phyloP scores from a whole-genome alignment of 306 rosid genomes.

The Trichosanthes truncata region DNA sequence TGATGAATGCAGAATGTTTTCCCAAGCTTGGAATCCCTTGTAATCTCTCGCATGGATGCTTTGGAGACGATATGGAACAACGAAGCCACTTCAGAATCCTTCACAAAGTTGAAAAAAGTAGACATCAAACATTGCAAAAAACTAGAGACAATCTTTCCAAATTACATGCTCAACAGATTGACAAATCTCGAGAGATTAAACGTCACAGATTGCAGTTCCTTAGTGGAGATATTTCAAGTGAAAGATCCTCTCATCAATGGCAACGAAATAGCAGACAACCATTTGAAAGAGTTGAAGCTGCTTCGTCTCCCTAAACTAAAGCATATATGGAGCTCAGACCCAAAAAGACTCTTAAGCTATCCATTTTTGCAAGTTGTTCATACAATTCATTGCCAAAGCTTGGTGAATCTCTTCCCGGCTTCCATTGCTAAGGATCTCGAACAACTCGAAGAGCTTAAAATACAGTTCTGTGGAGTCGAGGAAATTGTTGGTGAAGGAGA shows the following conservation, averaged over 20 bases:
- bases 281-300: slow-evolving; percentile 12
- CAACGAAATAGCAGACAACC: background rate
- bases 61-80: slow-evolving; percentile 14
- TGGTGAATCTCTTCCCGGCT: slow-evolving; percentile 10
- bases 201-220: slow-evolving; percentile 5
- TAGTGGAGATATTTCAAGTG: slow-evolving; percentile 4
- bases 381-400: slow-evolving; percentile 7
- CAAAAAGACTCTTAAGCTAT: background rate
- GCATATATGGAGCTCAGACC: slow-evolving; percentile 19
- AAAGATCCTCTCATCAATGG: background rate
- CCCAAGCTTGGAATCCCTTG: slow-evolving; percentile 5
- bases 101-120: background rate
- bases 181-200: slow-evolving; percentile 12
- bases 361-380: background rate
- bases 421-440: slow-evolving; percentile 15
- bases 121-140: background rate
- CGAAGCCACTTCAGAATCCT: slow-evolving; percentile 7
- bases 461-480: slow-evolving; percentile 11
- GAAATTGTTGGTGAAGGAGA: slow-evolving; percentile 14
- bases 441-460: background rate
- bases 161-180: background rate
- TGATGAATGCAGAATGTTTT: background rate
- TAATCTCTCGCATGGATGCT: slow-evolving; percentile 14
- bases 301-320: slow-evolving; percentile 22
- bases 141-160: slow-evolving; percentile 3